These are phyloP conservation scores for Venturiaceae sp. DNA, from an alignment of 2,329 filamentous ascomycete genomes.

Conservation along the genomic window DNA sequence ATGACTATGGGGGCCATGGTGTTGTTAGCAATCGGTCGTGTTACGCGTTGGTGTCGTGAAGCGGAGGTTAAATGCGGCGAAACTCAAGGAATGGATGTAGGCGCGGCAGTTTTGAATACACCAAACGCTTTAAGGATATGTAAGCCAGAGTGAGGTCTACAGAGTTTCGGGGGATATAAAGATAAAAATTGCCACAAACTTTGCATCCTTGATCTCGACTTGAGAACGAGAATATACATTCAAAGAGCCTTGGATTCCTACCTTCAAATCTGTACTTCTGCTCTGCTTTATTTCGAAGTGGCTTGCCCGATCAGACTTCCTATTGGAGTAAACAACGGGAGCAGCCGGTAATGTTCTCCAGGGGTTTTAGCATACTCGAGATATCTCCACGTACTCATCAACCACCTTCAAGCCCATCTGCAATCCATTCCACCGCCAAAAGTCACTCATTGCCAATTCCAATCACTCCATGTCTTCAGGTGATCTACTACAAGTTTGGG, in stretches of 20 bases:
- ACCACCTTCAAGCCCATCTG: not conserved
- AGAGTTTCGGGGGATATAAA: too few relatives aligned
- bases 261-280: too few relatives aligned
- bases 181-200: not conserved
- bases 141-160: too few relatives aligned
- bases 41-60: not conserved
- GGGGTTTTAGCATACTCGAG: not conserved
- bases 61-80: not conserved
- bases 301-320: too few relatives aligned
- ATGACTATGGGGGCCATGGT: conserved; percentile 2
- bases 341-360: not conserved
- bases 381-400: not conserved
- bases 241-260: too few relatives aligned
- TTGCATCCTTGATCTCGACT: not conserved
- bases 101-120: too few relatives aligned
- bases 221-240: too few relatives aligned
- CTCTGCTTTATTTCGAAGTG: too few relatives aligned
- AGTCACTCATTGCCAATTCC: not conserved
- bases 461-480: conserved; percentile 55
- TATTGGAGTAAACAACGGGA: not conserved
- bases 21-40: not conserved
- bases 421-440: not conserved
- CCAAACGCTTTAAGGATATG: too few relatives aligned
- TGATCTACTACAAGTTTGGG: conserved; percentile 68
- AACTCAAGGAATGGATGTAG: not conserved